phyloP scores from a whole-genome alignment of 1,284 basidiomycete species.

The Exobasidium rhododendri region DNA sequence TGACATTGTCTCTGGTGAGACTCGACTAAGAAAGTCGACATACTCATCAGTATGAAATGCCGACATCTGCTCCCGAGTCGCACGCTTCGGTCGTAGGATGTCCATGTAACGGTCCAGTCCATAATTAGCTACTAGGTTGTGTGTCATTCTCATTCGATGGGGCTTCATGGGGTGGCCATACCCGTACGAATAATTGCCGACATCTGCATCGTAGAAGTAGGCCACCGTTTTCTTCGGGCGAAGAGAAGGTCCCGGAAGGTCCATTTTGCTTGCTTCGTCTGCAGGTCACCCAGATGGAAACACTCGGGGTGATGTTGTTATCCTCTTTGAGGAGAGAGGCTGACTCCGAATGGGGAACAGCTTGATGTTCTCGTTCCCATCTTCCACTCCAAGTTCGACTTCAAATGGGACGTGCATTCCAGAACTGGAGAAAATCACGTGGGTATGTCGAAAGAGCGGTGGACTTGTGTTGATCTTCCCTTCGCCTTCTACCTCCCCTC shows the following conservation, averaged over 20 bases:
- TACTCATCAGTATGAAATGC: constrained; percentile 97
- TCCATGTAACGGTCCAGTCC: constrained; percentile 88
- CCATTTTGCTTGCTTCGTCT: no score
- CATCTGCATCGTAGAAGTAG: constrained; percentile 58
- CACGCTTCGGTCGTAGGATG: constrained; percentile 75
- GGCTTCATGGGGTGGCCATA: constrained; percentile 92
- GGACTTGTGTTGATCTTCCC: no score
- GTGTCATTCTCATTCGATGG: constrained; percentile 63
- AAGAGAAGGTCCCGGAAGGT: neutral
- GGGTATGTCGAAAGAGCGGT: no score
- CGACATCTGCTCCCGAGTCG: constrained; percentile 78
- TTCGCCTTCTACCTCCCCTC: no score
- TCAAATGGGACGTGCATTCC: no score
- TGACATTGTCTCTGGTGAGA: constrained; percentile 64
- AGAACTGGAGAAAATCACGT: no score
- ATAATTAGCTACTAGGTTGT: constrained; percentile 86
- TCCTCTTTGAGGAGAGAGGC: no score
- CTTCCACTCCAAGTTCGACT: no score
- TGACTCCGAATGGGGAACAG: no score
- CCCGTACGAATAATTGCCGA: constrained; percentile 80
- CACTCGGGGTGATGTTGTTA: no score
- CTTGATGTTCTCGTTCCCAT: no score
- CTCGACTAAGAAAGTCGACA: constrained; percentile 80
- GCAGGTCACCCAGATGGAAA: no score
- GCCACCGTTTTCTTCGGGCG: constrained; percentile 17